Evolutionary conservation across 139 green algal genomes (phyloP), one percentile per base, ranked within the genome.

Genomic region (Nannochloris sp.): DNA sequence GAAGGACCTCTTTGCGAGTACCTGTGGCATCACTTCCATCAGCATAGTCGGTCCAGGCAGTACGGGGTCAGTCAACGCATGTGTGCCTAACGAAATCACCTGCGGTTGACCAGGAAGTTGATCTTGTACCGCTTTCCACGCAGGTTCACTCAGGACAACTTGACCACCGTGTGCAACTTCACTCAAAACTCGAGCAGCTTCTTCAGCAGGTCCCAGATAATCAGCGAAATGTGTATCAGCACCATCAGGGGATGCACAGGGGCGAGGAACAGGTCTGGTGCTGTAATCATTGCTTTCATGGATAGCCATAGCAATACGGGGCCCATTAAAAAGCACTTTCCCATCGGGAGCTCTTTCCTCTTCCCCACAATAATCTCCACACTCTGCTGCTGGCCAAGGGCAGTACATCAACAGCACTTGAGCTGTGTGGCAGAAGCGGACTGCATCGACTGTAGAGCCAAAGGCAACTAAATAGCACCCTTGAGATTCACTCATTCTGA

Each of bases 61-160:
- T 1, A 65, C 10, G 8, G 19, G 65, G 10, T 69, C 57, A 10
- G 73, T 45, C 23, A 90, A 38, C 4, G 81, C 19, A 64, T 94
- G 87, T 1, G 61, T 75, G 25, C 87, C 87, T 58, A 94, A 64
- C 66, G 67, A 84, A 55, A 92, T 83, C 5, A 80, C 68, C 48
- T 79, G 69, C 3, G 66, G 63, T 19, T 68, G 47, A 19, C 67
- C 74, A 7, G 81, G 79, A 33, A 87, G 61, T 59, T 74, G 59
- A 63, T 87, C 68, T 65, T 91, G 85, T 29, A 92, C 77, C 23
- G 60, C 55, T 10, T 77, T 65, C 88, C 88, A 95, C 3, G 88
- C 85, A 39, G 61, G 37, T 60, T 89, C 81, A 30, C 61, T 87
- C 8, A 95, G 61, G 32, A 95, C 70, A 15, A 92, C 83, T 54